Percentiles rank a stretch among this genome's conserved stretches.
phyloP scores from a whole-genome alignment of 2,329 filamentous ascomycete genomes.

The Stromatinia cepivora region DNA sequence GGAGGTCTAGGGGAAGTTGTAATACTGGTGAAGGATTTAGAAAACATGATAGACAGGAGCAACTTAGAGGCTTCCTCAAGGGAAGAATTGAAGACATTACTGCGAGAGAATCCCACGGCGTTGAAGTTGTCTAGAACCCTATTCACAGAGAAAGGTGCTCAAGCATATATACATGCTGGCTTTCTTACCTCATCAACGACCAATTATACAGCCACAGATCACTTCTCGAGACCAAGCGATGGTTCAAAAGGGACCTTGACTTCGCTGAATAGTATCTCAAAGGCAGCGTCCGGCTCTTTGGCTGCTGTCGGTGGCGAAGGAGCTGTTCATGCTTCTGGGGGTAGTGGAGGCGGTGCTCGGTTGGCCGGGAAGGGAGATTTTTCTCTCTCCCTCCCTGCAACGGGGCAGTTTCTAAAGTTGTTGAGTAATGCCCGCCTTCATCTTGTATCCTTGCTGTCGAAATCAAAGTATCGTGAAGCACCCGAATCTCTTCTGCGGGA shows the following conservation, averaged over 20 bases:
- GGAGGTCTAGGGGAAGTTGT: constrained; percentile 63
- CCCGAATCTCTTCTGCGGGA: constrained; percentile 63
- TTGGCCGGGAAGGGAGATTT: constrained; percentile 40
- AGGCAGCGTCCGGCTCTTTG: constrained; percentile 66
- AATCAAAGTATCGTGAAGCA: constrained; percentile 61
- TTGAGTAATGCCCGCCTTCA: constrained; percentile 61
- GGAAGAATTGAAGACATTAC: constrained; percentile 52
- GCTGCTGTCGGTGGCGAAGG: constrained; percentile 69
- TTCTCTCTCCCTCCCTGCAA: constrained; percentile 64
- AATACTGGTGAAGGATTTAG: constrained; percentile 58
- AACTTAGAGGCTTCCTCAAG: constrained; percentile 47
- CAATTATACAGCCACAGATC: constrained; percentile 42
- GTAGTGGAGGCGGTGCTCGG: constrained; percentile 43
- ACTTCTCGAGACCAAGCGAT: constrained; percentile 46
- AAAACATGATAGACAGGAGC: constrained; percentile 47
- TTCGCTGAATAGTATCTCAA: constrained; percentile 62
- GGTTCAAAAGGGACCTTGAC: constrained; percentile 52
- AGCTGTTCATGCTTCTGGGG: constrained; percentile 64
- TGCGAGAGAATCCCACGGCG: constrained; percentile 53
- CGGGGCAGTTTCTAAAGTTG: constrained; percentile 67
- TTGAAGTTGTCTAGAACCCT: constrained; percentile 44
- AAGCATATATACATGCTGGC: constrained; percentile 62
- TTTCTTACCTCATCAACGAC: constrained; percentile 59
- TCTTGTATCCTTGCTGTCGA: constrained; percentile 58
- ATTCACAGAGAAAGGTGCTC: constrained; percentile 51